Base-by-base conservation (phyloP, 2,329 filamentous ascomycete species). In the Teratosphaeria nubilosa region DNA sequence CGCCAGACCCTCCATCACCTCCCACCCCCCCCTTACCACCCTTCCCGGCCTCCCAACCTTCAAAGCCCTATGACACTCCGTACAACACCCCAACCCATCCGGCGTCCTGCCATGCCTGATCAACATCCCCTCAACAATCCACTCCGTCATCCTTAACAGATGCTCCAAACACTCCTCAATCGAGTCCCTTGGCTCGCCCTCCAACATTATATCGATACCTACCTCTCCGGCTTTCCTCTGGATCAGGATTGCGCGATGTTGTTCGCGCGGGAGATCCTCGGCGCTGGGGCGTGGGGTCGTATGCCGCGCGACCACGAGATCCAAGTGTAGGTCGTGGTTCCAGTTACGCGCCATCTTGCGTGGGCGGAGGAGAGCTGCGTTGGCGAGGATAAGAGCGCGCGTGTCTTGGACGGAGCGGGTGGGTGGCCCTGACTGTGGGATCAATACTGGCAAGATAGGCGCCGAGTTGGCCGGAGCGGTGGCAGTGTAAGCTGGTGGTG, bases 221-320 rank as follows among this genome's bases (percentile, higher is more conserved):
- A 25, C 37, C 30, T 62, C 55, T 5, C 22, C 52, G 22, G 22
- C 9, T 31, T 53, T 57, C 13, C 57, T 34, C 52, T 31, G 54
- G 30, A 60, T 58, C 7, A 62, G 54, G 48, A 56, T 54, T 13
- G 60, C 60, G 52, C 58, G 60, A 56, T 62, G 60, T 24, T 57
- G 51, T 7, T 53, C 50, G 14, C 22, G 16, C 25, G 48, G n/a
- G 11, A 50, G 3, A 22, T 59, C 59, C 30, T 59, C 57, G 30
- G 59, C 57, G 45, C 50, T 56, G n/a, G 53, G 48, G 37, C 25
- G 25, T 6, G 32, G 52, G 1, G 22, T 13, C n/a, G 7, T 51
- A 24, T 31, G 55, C 11, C 53, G 54, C 27, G 59, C 41, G 13
- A 59, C 31, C 22, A 59, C 53, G 51, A 61, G 54, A n/a, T 57